Conservation (phyloP, 257 asterid genomes). For the Nicotiana obtusifolia region DNA sequence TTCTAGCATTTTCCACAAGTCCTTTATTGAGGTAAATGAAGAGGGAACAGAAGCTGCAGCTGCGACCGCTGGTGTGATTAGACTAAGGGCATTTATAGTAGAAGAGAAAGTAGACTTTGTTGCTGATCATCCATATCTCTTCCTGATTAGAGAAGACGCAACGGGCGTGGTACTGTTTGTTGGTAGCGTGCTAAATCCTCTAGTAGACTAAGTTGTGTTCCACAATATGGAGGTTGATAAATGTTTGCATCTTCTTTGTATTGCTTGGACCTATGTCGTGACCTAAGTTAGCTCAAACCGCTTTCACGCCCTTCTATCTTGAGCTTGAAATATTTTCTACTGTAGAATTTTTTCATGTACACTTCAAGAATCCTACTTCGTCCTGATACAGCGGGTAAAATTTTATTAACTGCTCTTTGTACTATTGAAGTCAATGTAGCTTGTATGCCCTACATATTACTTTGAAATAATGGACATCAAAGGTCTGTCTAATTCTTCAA, state of each 20-base stretch:
- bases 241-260: neutral
- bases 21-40: slow-evolving; percentile 38
- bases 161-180: slow-evolving; percentile 29
- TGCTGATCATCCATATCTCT: slow-evolving; percentile 40
- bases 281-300: neutral
- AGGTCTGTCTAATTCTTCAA: neutral
- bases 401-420: neutral
- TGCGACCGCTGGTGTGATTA: slow-evolving; percentile 13
- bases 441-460: neutral
- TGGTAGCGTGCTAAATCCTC: slow-evolving; percentile 31
- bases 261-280: neutral
- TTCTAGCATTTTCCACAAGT: slow-evolving; percentile 34
- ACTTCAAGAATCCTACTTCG: neutral
- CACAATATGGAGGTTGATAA: neutral
- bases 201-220: neutral
- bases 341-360: neutral
- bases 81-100: neutral
- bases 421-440: neutral
- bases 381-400: neutral
- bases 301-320: neutral
- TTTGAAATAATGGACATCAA: neutral
- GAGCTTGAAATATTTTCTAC: too few relatives aligned
- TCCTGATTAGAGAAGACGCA: slow-evolving; percentile 31
- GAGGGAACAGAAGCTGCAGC: slow-evolving; percentile 46
- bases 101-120: slow-evolving; percentile 21